phyloP scores from a whole-genome alignment of 495 filamentous ascomycete genomes.

The Penicillium atrosanguineum region DNA sequence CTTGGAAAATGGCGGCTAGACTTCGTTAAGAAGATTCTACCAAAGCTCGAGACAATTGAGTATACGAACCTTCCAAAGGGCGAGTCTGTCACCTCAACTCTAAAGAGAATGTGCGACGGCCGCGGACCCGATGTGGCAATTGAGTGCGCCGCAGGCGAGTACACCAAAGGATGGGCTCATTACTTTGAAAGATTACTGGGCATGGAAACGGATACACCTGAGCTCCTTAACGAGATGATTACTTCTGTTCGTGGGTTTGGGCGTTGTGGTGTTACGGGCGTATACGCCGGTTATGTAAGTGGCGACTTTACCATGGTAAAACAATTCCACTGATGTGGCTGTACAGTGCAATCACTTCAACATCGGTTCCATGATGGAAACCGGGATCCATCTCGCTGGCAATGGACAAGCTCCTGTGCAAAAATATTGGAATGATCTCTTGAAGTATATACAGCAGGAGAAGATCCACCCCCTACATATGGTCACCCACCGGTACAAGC shows the following conservation, averaged over 20 bases:
- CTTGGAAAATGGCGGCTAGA: constrained; percentile 59
- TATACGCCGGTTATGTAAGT: constrained; percentile 76
- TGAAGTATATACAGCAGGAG: constrained; percentile 60
- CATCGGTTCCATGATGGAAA: constrained; percentile 79
- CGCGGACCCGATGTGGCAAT: constrained; percentile 70
- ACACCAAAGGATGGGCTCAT: constrained; percentile 77
- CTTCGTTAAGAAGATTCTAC: constrained; percentile 59
- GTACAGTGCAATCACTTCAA: constrained; percentile 72
- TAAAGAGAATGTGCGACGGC: constrained; percentile 68
- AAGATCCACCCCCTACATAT: constrained; percentile 70
- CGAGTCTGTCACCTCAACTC: constrained; percentile 60
- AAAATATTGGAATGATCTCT: constrained; percentile 69
- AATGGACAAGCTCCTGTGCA: constrained; percentile 81
- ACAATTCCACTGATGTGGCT: background rate
- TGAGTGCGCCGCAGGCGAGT: constrained; percentile 81
- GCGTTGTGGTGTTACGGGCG: constrained; percentile 70
- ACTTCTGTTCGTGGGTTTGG: constrained; percentile 72
- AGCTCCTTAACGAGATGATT: constrained; percentile 86
- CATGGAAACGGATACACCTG: constrained; percentile 78
- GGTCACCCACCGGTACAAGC: constrained; percentile 64
- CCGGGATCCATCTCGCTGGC: constrained; percentile 68
- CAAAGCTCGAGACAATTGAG: constrained; percentile 58
- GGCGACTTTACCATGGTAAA: background rate
- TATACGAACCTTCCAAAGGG: constrained; percentile 50
- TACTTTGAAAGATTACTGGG: constrained; percentile 71